Percentiles rank a stretch among this genome's conserved stretches.
These are phyloP conservation scores for Boletus tylopilopsis DNA, from an alignment of 768 basidiomycete genomes.

Conservation along the genomic window DNA sequence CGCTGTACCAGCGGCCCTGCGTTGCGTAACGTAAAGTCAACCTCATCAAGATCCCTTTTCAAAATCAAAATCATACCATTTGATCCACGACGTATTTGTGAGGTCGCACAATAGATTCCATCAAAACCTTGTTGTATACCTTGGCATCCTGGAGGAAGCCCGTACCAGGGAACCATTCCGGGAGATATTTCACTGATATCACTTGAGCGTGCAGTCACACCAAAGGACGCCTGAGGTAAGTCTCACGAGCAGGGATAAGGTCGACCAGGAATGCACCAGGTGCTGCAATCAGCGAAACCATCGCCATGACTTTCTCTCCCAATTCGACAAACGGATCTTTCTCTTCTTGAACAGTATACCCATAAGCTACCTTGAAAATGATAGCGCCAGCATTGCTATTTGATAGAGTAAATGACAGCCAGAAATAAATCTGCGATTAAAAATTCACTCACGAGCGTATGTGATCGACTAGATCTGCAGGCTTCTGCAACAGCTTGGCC, in stretches of 20 bases:
- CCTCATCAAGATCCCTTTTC: no score
- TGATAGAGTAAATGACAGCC: neutral
- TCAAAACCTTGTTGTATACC: constrained; percentile 23
- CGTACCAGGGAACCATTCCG: constrained; percentile 35
- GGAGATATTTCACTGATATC: constrained; percentile 26
- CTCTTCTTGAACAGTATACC: constrained; percentile 33
- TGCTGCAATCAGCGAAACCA: constrained; percentile 3
- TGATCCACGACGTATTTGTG: constrained; percentile 42
- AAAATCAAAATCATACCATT: constrained; percentile 34
- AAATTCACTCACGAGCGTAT: constrained; percentile 19
- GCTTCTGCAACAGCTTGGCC: constrained; percentile 12
- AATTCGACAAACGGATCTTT: constrained; percentile 36
- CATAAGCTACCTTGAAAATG: constrained; percentile 40
- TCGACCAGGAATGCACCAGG: constrained; percentile 23
- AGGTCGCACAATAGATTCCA: constrained; percentile 41
- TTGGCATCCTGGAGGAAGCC: constrained; percentile 32
- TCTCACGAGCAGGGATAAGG: constrained; percentile 18
- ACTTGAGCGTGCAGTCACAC: neutral
- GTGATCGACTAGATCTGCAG: constrained; percentile 14
- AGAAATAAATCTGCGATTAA: neutral
- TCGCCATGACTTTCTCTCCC: constrained; percentile 21
- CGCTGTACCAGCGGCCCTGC: constrained; percentile 16
- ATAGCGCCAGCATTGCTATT: constrained; percentile 19
- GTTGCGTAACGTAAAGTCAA: constrained; percentile 1
- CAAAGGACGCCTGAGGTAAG: no score